Conservation (phyloP, 2,329 filamentous ascomycete genomes). For the Teratosphaeria pseudoeucalypti region DNA sequence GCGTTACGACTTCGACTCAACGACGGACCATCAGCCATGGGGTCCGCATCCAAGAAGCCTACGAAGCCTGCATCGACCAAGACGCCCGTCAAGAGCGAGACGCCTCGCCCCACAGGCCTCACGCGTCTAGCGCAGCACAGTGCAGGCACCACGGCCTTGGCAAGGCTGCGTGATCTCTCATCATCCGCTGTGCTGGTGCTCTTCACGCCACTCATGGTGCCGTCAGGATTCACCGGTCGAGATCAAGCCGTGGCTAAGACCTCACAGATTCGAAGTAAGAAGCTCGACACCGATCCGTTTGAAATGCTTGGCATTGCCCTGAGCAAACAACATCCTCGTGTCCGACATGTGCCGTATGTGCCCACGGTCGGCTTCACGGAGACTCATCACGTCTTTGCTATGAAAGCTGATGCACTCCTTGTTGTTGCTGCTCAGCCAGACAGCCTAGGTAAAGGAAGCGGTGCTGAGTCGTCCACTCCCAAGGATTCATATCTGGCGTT, state of each 20-base stretch:
- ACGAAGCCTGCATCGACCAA: not conserved
- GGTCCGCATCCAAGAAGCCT: not conserved
- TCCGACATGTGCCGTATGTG: conserved; percentile 64
- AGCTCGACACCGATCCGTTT: conserved; percentile 52
- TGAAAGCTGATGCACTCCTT: conserved; percentile 48
- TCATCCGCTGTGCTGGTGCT: conserved; percentile 33
- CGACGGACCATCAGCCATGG: conserved; percentile 1
- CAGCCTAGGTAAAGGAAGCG: not conserved
- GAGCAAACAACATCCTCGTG: conserved; percentile 46
- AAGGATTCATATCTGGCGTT: not conserved
- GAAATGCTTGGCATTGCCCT: conserved; percentile 58
- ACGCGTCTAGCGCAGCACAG: not conserved
- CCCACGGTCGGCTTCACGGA: conserved; percentile 53
- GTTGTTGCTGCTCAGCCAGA: conserved; percentile 47
- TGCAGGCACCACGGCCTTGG: conserved; percentile 3
- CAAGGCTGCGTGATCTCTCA: conserved; percentile 24
- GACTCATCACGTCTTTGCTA: conserved; percentile 53
- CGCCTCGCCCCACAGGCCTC: not conserved
- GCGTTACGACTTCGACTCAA: conserved; percentile 5
- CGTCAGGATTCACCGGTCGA: conserved; percentile 5
- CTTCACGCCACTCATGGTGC: conserved; percentile 32
- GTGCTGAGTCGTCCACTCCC: not conserved
- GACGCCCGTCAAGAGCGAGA: conserved; percentile 3
- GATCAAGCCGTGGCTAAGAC: conserved; percentile 33
- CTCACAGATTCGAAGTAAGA: not conserved